These are phyloP conservation scores for Cadophora sp. DNA, from an alignment of 2,329 filamentous ascomycete genomes.

Conservation along the genomic window DNA sequence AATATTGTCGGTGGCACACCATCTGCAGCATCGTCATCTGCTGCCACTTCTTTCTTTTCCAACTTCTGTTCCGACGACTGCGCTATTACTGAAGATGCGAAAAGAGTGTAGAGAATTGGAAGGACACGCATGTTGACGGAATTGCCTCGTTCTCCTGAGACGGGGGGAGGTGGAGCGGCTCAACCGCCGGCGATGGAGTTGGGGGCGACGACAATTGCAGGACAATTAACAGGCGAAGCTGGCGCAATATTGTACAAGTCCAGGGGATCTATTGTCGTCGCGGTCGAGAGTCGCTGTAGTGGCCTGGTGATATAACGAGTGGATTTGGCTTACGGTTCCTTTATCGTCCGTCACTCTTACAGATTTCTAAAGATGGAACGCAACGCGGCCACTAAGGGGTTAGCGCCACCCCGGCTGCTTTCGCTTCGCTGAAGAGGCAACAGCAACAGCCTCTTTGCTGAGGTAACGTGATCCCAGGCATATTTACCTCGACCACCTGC, in stretches of 20 bases:
- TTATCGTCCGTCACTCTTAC: conserved; percentile 24
- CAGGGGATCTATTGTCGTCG: conserved; percentile 15
- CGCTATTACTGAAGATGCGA: conserved; percentile 38
- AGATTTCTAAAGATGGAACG: conserved; percentile 29
- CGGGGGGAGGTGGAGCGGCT: conserved; percentile 31
- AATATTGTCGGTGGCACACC: conserved; percentile 50
- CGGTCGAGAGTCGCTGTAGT: conserved; percentile 23
- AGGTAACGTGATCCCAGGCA: conserved; percentile 9
- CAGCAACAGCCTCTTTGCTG: not conserved
- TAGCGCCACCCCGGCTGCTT: not conserved
- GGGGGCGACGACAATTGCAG: conserved; percentile 24
- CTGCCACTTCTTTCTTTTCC: conserved; percentile 24
- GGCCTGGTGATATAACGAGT: conserved; percentile 24
- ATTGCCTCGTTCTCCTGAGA: conserved; percentile 36
- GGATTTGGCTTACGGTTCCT: conserved; percentile 20
- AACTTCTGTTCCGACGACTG: conserved; percentile 31
- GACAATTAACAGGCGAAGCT: not conserved
- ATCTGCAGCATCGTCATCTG: conserved; percentile 33
- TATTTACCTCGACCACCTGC: not conserved
- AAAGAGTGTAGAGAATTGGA: conserved; percentile 38
- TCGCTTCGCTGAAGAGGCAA: conserved; percentile 14
- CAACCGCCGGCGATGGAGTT: conserved; percentile 32
- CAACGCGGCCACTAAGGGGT: conserved; percentile 23
- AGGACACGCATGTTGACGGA: conserved; percentile 43
- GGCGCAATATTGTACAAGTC: conserved; percentile 24